A percentile compares a stretch with the other conserved stretches of the same genome.
These are phyloP conservation scores for Parastagonospora avenae DNA, from an alignment of 2,329 filamentous ascomycete genomes.

Conservation along the genomic window DNA sequence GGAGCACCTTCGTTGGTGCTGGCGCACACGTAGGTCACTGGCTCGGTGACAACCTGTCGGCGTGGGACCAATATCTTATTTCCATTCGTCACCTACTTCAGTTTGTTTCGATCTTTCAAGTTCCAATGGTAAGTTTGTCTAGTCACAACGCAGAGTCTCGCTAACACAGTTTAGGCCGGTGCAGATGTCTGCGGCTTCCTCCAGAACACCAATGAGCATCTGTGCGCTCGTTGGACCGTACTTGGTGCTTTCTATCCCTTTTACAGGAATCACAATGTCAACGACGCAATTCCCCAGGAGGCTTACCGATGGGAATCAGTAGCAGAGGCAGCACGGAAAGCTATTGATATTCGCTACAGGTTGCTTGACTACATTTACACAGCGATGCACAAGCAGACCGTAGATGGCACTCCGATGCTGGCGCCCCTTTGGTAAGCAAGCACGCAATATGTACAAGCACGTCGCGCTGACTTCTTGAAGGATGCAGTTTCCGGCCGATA, in stretches of 20 bases:
- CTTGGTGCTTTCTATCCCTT: constrained; percentile 75
- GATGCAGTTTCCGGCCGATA: constrained; percentile 68
- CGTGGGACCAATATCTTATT: constrained; percentile 51
- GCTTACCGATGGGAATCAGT: constrained; percentile 69
- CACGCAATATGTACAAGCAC: background rate
- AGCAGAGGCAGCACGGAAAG: constrained; percentile 67
- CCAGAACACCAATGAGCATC: constrained; percentile 66
- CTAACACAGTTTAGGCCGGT: constrained; percentile 35
- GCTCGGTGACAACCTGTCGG: constrained; percentile 60
- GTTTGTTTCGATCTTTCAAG: constrained; percentile 53
- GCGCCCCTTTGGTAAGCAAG: constrained; percentile 68
- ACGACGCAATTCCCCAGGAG: constrained; percentile 61
- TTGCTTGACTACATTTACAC: constrained; percentile 83
- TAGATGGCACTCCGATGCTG: constrained; percentile 67
- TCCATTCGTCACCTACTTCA: constrained; percentile 50
- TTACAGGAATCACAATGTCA: constrained; percentile 71
- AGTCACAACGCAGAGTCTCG: background rate
- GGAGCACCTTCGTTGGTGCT: constrained; percentile 77
- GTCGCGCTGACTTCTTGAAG: constrained; percentile 11
- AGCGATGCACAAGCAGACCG: constrained; percentile 64
- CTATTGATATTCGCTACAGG: constrained; percentile 74
- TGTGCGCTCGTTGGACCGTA: constrained; percentile 75
- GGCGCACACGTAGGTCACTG: constrained; percentile 65
- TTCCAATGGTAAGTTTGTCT: constrained; percentile 46
- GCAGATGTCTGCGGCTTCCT: constrained; percentile 77